Conservation (phyloP, 352 stramenopile species). For the Pythium scleroteichum region DNA sequence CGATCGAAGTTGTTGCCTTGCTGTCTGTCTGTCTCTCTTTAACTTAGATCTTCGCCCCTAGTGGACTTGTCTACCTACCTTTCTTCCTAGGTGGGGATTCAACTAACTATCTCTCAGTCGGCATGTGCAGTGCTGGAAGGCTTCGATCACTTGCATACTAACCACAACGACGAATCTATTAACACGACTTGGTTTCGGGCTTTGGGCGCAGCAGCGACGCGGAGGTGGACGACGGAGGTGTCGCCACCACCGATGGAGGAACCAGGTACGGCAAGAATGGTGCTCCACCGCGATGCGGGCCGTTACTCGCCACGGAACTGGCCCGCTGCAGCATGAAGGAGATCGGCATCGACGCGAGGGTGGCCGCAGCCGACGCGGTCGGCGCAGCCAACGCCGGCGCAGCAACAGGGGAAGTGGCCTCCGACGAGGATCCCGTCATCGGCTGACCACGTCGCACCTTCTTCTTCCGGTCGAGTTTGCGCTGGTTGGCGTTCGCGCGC, state of each 20-base stretch:
- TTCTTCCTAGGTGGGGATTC: background rate
- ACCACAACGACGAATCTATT: slow-evolving; percentile 10
- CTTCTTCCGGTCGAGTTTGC: slow-evolving; percentile 85
- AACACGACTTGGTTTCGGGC: slow-evolving; percentile 23
- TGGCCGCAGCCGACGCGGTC: slow-evolving; percentile 11
- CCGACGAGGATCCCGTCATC: slow-evolving; percentile 2
- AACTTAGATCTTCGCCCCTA: slow-evolving; percentile 26
- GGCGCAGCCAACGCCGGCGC: slow-evolving; percentile 5
- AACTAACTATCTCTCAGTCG: slow-evolving; percentile 4
- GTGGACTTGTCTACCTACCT: slow-evolving; percentile 5
- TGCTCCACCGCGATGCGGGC: background rate
- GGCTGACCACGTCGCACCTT: slow-evolving; percentile 62
- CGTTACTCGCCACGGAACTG: background rate
- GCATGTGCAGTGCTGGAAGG: background rate
- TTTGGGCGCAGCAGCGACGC: slow-evolving; percentile 20
- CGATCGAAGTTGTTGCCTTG: slow-evolving; percentile 3
- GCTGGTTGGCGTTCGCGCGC: slow-evolving; percentile 78
- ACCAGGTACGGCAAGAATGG: slow-evolving; percentile 21
- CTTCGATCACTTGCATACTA: background rate
- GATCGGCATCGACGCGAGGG: slow-evolving; percentile 25
- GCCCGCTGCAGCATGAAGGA: slow-evolving; percentile 17
- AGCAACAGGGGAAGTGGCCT: slow-evolving; percentile 9
- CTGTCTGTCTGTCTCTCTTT: slow-evolving; percentile 5
- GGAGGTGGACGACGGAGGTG: slow-evolving; percentile 7
- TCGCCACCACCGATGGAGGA: slow-evolving; percentile 3